phyloP scores from a whole-genome alignment of 2,329 filamentous ascomycete species.

The Fusarium foetens region DNA sequence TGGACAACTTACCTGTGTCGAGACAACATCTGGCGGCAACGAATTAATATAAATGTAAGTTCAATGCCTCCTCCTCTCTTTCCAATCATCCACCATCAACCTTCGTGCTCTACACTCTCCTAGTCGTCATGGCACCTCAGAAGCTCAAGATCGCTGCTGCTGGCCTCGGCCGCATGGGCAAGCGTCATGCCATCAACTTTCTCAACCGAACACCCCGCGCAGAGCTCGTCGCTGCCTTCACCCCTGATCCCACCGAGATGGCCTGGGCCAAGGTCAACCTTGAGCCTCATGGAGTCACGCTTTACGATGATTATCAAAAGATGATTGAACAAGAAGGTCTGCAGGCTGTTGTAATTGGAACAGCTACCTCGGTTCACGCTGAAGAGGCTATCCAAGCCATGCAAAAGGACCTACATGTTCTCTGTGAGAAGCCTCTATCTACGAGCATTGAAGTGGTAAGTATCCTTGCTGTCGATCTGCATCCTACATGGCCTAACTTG shows the following conservation, averaged over 20 bases:
- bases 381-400: slow-evolving; percentile 68
- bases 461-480: accelerated
- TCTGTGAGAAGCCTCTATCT: slow-evolving; percentile 69
- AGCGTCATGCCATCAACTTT: slow-evolving; percentile 61
- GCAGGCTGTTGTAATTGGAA: slow-evolving; percentile 55
- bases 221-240: slow-evolving; percentile 61
- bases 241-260: slow-evolving; percentile 56
- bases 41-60: not conserved
- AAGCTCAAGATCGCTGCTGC: slow-evolving; percentile 57
- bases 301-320: slow-evolving; percentile 58
- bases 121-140: slow-evolving; percentile 13
- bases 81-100: not conserved
- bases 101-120: not conserved
- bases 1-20: no score
- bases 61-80: not conserved
- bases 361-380: slow-evolving; percentile 64
- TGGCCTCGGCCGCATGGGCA: slow-evolving; percentile 64
- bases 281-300: slow-evolving; percentile 53
- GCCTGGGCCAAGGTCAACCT: slow-evolving; percentile 57
- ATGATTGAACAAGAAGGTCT: slow-evolving; percentile 55
- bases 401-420: slow-evolving; percentile 62
- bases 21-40: no score
- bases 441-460: slow-evolving; percentile 55
- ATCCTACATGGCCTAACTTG: not conserved
- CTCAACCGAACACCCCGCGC: slow-evolving; percentile 58